Percentiles rank a stretch among this genome's conserved stretches.
These are phyloP conservation scores for Colletotrichum incanum DNA, from an alignment of 2,329 filamentous ascomycete species.

Conservation along the genomic window DNA sequence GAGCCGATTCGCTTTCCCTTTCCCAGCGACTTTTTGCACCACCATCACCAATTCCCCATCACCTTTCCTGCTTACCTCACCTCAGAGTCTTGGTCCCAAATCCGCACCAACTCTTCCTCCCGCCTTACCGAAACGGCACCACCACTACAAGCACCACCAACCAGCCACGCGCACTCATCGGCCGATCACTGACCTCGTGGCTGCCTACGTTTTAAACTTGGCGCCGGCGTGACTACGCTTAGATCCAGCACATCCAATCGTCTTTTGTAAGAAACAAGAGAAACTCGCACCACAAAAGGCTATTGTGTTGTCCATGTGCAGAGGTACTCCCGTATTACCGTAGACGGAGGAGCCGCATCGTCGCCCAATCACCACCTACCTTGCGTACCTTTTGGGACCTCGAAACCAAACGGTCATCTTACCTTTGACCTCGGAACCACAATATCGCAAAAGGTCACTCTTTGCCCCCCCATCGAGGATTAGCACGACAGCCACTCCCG, in stretches of 20 bases:
- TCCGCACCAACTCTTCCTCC: not conserved
- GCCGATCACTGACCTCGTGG: conserved; percentile 41
- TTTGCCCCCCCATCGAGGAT: conserved; percentile 16
- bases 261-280: not conserved
- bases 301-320: conserved; percentile 7
- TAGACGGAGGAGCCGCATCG: not conserved
- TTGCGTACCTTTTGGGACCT: conserved; percentile 7
- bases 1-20: not conserved
- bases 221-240: conserved; percentile 38
- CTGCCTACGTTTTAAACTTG: conserved; percentile 30
- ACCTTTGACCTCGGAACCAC: conserved; percentile 32
- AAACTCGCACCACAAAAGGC: not conserved
- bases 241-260: conserved; percentile 9
- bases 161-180: conserved; percentile 33
- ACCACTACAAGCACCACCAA: conserved; percentile 1
- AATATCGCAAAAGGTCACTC: conserved; percentile 16
- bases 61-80: not conserved
- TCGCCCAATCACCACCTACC: not conserved
- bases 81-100: not conserved
- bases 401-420: conserved; percentile 8
- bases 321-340: not conserved
- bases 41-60: not conserved
- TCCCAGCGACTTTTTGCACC: not conserved
- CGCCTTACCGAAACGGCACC: not conserved
- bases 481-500: conserved; percentile 40